A percentile compares a stretch with the other conserved stretches of the same genome.
phyloP scores from a whole-genome alignment of 345 rosid genomes.

The Sonneratia caseolaris region DNA sequence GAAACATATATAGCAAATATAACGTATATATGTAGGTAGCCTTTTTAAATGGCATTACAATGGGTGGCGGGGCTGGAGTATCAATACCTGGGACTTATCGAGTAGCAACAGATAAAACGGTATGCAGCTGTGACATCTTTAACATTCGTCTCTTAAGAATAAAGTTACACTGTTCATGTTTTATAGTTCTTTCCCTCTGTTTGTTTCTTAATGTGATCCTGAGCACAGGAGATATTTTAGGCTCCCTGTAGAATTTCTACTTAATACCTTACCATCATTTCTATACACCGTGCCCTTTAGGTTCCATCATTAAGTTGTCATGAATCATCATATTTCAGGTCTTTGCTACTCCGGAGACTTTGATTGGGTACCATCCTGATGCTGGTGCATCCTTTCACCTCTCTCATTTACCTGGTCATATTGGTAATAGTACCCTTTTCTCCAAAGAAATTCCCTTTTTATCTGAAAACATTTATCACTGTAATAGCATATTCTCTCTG shows the following conservation, averaged over 20 bases:
- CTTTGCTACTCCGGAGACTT: conserved; percentile 93
- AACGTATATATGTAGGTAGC: conserved; percentile 45
- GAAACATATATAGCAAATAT: too few species aligned
- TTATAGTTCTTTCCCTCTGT: background rate
- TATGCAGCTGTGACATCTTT: conserved; percentile 19
- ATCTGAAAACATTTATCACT: background rate
- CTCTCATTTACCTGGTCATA: conserved; percentile 65
- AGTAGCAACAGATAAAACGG: conserved; percentile 75
- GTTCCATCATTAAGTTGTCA: background rate
- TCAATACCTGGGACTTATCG: conserved; percentile 78
- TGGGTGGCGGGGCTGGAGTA: conserved; percentile 97
- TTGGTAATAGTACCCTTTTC: conserved; percentile 32
- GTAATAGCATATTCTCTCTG: background rate
- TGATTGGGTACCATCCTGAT: conserved; percentile 93
- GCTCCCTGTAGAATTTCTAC: too few species aligned
- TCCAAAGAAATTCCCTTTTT: background rate
- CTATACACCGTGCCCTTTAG: background rate
- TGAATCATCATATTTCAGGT: conserved; percentile 28
- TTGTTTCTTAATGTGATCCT: background rate
- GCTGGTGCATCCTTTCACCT: conserved; percentile 88
- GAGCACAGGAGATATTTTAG: background rate
- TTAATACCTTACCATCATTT: background rate
- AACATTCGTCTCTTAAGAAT: background rate
- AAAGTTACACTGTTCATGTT: background rate
- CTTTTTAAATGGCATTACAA: conserved; percentile 72